Conservation (phyloP, 805 yeast species). For the Starmera quercuum region DNA sequence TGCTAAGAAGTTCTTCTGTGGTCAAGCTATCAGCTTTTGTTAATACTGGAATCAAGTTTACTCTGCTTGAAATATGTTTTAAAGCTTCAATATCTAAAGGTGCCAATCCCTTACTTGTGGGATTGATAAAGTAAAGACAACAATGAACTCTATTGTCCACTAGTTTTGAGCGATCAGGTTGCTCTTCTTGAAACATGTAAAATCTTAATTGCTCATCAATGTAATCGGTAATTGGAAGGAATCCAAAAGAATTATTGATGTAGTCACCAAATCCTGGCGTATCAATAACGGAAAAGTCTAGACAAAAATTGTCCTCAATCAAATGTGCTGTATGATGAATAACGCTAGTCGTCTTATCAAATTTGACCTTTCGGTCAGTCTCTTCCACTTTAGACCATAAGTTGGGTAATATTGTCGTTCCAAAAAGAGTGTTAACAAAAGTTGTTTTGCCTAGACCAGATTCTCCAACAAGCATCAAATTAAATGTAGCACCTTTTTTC, state of each 20-base stretch:
- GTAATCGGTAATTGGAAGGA: conserved; percentile 63
- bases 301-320: conserved; percentile 49
- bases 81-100: conserved; percentile 68
- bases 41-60: conserved; percentile 76
- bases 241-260: conserved; percentile 56
- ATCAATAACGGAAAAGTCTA: conserved; percentile 59
- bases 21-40: conserved; percentile 76
- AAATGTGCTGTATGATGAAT: conserved; percentile 38
- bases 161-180: conserved; percentile 48
- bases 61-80: conserved; percentile 62
- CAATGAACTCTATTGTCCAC: conserved; percentile 72
- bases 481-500: conserved; percentile 64
- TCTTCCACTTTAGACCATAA: conserved; percentile 32
- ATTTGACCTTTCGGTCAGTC: conserved; percentile 31
- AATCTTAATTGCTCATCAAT: conserved; percentile 74
- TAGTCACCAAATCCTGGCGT: conserved; percentile 74
- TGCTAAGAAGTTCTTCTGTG: conserved; percentile 40
- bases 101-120: conserved; percentile 53
- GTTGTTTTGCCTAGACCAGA: conserved; percentile 81
- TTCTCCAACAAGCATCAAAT: conserved; percentile 81
- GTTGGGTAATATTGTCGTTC: conserved; percentile 34
- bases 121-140: conserved; percentile 75
- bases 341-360: conserved; percentile 26
- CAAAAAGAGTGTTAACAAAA: conserved; percentile 74
- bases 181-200: conserved; percentile 69